A percentile compares a stretch with the other conserved stretches of the same genome.
Conservation (phyloP, 495 filamentous ascomycete species). For the Venustampulla echinocandica region DNA sequence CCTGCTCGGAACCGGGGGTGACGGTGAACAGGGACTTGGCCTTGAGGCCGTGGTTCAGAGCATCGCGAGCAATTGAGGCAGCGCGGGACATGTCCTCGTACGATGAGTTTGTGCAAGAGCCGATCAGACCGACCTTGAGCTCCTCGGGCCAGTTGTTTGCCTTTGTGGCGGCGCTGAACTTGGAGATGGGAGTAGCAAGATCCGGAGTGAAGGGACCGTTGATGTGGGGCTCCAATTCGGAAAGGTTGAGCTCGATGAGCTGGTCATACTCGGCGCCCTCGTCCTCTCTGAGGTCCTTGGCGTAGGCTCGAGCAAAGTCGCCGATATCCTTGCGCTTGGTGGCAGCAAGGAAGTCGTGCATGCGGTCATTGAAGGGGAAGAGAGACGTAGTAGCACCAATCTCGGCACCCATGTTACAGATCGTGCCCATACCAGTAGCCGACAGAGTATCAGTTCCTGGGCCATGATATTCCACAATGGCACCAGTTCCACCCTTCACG, state of each 20-base stretch:
- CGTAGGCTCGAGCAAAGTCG: conserved; percentile 78
- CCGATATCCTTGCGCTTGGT: conserved; percentile 90
- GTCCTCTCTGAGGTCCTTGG: conserved; percentile 80
- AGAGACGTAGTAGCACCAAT: conserved; percentile 96
- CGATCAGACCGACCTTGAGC: conserved; percentile 92
- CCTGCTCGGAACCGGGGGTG: conserved; percentile 96
- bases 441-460: conserved; percentile 65
- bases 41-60: conserved; percentile 88
- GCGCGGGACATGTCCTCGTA: conserved; percentile 98
- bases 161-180: conserved; percentile 93
- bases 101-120: conserved; percentile 98
- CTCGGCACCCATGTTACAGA: conserved; percentile 77
- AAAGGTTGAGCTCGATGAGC: conserved; percentile 90
- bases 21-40: conserved; percentile 90
- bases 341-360: conserved; percentile 89
- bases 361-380: conserved; percentile 97
- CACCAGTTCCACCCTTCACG: conserved; percentile 96
- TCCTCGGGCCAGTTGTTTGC: conserved; percentile 94
- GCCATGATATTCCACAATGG: conserved; percentile 89
- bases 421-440: conserved; percentile 59
- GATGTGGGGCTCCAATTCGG: conserved; percentile 92
- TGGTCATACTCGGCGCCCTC: conserved; percentile 95
- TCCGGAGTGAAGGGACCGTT: conserved; percentile 99
- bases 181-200: conserved; percentile 93
- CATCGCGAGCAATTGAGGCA: conserved; percentile 91